Evolutionary conservation across 345 rosid genomes (phyloP), one percentile per base, ranked within the genome.

Genomic region (Aquilaria malaccensis): DNA sequence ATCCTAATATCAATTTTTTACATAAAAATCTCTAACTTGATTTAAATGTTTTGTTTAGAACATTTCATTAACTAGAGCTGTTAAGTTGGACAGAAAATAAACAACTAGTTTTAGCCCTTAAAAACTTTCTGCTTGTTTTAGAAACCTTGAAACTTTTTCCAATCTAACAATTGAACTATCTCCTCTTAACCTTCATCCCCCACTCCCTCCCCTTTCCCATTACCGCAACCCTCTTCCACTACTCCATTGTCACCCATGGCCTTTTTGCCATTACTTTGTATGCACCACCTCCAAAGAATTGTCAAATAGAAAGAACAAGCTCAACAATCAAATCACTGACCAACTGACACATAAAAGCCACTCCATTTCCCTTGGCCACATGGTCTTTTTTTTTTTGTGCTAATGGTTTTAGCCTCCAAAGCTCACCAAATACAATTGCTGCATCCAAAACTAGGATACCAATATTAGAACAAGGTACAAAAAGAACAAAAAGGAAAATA

Each of bases 351-450:
- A 85, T 64, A 90, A 77, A 9, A 95, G 78, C 95, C 99, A 95
- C n/a, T 91, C 93, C 83, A 95, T 76, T 77, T 95, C 99, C 67
- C 96, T 81, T 41, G 64, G 70, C 99, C 97, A 95, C 96, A 90
- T 91, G 11, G 85, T 70, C 82, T 85, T 91, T 85, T 83, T 95
- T 60, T 70, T 22, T 93, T 0, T 79, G 72, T 4, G 89, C 86
- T 69, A 95, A 65, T 46, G 99, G 99, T 74, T 88, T 95, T 55
- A 95, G 82, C 83, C 97, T 81, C 99, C 97, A 95, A 10, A 91
- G 68, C 79, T 86, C 91, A 9, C 97, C 97, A 71, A 95, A 95
- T 59, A 91, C 97, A 32, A 96, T 82, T 5, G 99, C 99, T 95
- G 87, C 53, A 60, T 65, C 29, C 14, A 55, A 63, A 67, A 61